Base-by-base conservation (phyloP, 1,139 yeast species). In the Suhomyces taliae region DNA sequence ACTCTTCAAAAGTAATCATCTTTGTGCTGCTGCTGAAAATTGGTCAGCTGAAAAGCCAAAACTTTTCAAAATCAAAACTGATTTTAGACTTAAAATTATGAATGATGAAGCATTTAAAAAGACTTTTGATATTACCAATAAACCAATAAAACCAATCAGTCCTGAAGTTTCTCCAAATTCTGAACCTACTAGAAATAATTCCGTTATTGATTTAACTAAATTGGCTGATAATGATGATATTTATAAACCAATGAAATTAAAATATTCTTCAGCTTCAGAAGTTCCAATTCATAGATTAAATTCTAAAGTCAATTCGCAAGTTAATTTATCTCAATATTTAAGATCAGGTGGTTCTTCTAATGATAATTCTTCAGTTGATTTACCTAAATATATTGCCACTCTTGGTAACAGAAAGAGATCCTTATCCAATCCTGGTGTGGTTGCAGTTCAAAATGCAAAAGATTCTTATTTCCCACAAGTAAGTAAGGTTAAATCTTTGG, bases 161-260 rank as follows among this genome's bases (percentile, higher is more conserved):
- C 80, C 80, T 2, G 77, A 72, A 43, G 74, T 75, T 2, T 71
- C 77, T 8, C 80, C 80, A 7, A 67, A 58, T 41, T 70, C 77
- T 1, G 75, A 70, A 48, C 79, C 80, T 6, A 69, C 78, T 8
- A 58, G 76, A 47, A 62, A 66, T 38, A 75, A 75, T 51, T 72
- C 78, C 6, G 74, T 74, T 9, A 70, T 75, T 31, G 78, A 75
- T 55, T 64, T 75, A 45, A 61, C 73, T 27, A 72, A 73, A 49
- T 56, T 75, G 40, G 44, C 58, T 14, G 64, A 66, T 31, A 70
- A 70, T 51, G 69, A 70, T 43, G 76, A 70, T 26, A 70, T 72
- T 34, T 69, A 72, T 50, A 65, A 58, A 43, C 79, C 79, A 7
- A 64, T 75, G 63, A 71, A 69, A 48, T 63, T 74, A 50, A 64